A percentile compares a stretch with the other conserved stretches of the same genome.
phyloP scores from a whole-genome alignment of 345 rosid genomes.

The Corchorus olitorius region DNA sequence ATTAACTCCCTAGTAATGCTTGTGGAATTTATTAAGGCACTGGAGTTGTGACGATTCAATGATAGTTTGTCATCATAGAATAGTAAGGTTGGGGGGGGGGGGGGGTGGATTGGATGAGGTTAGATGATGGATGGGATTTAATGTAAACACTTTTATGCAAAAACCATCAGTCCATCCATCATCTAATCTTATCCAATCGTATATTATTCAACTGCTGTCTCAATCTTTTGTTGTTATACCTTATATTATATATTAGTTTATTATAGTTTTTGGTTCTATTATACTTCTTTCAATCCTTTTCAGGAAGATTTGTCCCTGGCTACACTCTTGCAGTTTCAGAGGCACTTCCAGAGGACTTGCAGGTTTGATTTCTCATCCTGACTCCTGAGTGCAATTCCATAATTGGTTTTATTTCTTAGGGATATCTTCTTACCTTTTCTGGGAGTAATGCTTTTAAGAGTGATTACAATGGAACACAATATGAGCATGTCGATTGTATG shows the following conservation, averaged over 20 bases:
- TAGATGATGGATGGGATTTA: too few relatives aligned
- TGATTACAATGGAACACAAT: not conserved
- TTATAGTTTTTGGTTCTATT: not conserved
- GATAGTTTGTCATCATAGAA: slow-evolving; percentile 2
- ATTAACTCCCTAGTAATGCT: not conserved
- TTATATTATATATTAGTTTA: too few relatives aligned
- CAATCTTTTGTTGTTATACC: not conserved
- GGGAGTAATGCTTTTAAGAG: not conserved
- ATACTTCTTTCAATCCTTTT: not conserved
- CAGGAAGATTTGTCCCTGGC: slow-evolving; percentile 72
- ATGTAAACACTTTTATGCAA: too few relatives aligned
- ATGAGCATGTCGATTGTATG: not conserved
- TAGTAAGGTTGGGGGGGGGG: not conserved
- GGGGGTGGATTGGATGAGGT: too few relatives aligned
- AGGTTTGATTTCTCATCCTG: slow-evolving; percentile 39
- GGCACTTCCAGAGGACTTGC: slow-evolving; percentile 68
- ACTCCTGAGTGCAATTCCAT: not conserved
- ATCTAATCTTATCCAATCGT: too few relatives aligned
- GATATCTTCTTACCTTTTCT: not conserved
- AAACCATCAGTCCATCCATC: too few relatives aligned
- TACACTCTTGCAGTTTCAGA: slow-evolving; percentile 76
- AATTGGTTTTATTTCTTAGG: not conserved
- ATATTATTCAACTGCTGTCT: too few relatives aligned
- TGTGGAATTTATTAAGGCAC: not conserved
- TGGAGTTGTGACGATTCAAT: not conserved